Percentiles rank a stretch among this genome's conserved stretches.
Conservation (phyloP, 1,284 basidiomycete genomes). For the Sphagnurus paluster region DNA sequence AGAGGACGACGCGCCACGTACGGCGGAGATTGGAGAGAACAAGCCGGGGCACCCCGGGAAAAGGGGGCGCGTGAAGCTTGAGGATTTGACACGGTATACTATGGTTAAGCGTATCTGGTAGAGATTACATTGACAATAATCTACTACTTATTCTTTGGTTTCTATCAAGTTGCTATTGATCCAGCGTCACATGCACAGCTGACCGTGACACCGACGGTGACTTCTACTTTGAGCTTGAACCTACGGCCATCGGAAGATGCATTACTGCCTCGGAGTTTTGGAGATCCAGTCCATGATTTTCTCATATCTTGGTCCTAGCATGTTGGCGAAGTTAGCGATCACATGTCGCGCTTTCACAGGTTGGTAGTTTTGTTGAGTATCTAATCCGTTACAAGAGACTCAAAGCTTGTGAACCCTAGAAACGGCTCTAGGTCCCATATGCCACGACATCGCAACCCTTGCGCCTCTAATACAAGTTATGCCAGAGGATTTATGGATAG, state of each 20-base stretch:
- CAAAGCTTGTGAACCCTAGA: not conserved
- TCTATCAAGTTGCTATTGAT: too few species aligned
- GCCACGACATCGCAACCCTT: not conserved
- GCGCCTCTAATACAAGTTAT: not conserved
- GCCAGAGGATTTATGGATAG: slow-evolving; percentile 7
- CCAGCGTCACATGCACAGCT: too few species aligned
- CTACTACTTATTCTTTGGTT: too few species aligned
- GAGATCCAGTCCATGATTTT: not conserved
- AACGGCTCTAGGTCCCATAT: not conserved
- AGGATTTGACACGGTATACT: slow-evolving; percentile 88
- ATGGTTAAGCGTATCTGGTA: slow-evolving; percentile 95
- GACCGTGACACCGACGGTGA: too few species aligned
- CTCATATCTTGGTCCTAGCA: not conserved
- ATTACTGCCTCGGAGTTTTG: not conserved
- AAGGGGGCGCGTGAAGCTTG: slow-evolving; percentile 70
- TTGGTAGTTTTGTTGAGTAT: not conserved
- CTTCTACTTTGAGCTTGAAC: too few species aligned
- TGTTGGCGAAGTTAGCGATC: not conserved
- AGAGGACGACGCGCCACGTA: slow-evolving; percentile 66
- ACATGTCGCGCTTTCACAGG: not conserved
- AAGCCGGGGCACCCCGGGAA: slow-evolving; percentile 42
- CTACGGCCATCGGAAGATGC: too few species aligned
- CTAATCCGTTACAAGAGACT: not conserved
- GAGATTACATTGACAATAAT: slow-evolving; percentile 2
- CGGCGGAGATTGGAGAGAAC: slow-evolving; percentile 73